phyloP scores from a whole-genome alignment of 371 early-diverging fungal genomes.

The Coelomomyces lativittatus region DNA sequence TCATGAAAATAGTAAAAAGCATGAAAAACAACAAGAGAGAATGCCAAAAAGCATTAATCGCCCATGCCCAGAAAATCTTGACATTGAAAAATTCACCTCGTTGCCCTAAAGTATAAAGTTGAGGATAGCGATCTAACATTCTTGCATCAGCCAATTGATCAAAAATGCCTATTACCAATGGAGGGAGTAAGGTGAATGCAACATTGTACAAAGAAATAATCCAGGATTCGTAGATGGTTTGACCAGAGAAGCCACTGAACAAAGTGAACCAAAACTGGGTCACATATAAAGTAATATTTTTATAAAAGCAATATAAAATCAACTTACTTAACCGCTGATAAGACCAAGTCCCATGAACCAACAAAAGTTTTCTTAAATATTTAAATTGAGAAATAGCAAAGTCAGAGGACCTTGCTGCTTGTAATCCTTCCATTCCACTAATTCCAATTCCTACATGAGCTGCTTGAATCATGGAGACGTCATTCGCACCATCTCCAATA shows the following conservation, averaged over 20 bases:
- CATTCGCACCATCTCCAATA: constrained; percentile 97
- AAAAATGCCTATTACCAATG: constrained; percentile 73
- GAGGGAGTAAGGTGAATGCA: constrained; percentile 72
- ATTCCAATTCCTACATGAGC: constrained; percentile 95
- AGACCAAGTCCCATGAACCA: constrained; percentile 87
- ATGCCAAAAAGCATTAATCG: constrained; percentile 80
- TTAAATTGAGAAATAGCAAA: constrained; percentile 88
- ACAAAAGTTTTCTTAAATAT: constrained; percentile 62
- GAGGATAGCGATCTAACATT: constrained; percentile 85
- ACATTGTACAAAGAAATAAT: constrained; percentile 77
- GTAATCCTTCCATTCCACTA: constrained; percentile 88
- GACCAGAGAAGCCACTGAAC: constrained; percentile 75
- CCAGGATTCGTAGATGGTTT: constrained; percentile 84
- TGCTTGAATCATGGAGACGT: constrained; percentile 93
- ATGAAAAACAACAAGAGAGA: constrained; percentile 53
- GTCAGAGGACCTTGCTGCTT: constrained; percentile 89
- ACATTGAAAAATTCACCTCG: constrained; percentile 77
- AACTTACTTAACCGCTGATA: constrained; percentile 72
- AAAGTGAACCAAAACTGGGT: constrained; percentile 94
- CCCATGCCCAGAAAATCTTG: constrained; percentile 81
- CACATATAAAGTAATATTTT: constrained; percentile 85
- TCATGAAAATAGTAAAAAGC: constrained; percentile 34
- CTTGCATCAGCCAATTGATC: constrained; percentile 80
- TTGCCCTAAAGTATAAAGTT: constrained; percentile 87
- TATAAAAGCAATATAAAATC: constrained; percentile 81